Base-by-base conservation (phyloP, 2,329 filamentous ascomycete genomes). In the Colletotrichum lentis region DNA sequence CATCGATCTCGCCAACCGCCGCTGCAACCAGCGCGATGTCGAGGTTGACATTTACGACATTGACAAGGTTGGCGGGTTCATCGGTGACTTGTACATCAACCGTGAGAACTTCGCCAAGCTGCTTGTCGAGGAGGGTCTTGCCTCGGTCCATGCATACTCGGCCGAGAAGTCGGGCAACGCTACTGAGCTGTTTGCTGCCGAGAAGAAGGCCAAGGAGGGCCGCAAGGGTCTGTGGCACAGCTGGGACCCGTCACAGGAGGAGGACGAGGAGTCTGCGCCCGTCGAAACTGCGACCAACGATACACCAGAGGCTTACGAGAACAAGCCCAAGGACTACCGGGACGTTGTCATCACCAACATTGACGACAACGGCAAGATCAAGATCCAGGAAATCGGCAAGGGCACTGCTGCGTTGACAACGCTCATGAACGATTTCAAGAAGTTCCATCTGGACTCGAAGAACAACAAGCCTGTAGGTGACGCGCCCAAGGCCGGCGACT, bases 51-150 rank as follows among this genome's bases (percentile, higher is more conserved):
- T 99, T 22, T 90, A 97, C 78, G 94, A 94, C 74, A 92, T 93
- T 73, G 96, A 99, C 85, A 98, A 97, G 84, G 90, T 96, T 31
- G 96, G 96, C 74, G 96, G 96, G 44, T 99, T 99, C 83, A 98
- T 99, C 73, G 96, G 96, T 63, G 92, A 93, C 16, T 85, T 99
- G 27, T 97, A 94, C 79, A 88, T 99, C 78, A 95, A 94, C 83
- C 92, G 94, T 61, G 95, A 98, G 81, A 98, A 92, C 82, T 97
- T 99, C 76, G 93, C 94, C 75, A 97, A 97, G 84, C 80, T 93
- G 2, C 86, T 99, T 1, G 89, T 99, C 1, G 96, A 98, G 79
- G 96, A 99, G 80, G 96, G 96, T 70, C 85, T 97, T 37, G 95
- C 96, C 18, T 91, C 91, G 22, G 95, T 99, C 18, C 95, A 98